A percentile compares a stretch with the other conserved stretches of the same genome.
Conservation (phyloP, 2,329 filamentous ascomycete species). For the Neofusicoccum sp. region DNA sequence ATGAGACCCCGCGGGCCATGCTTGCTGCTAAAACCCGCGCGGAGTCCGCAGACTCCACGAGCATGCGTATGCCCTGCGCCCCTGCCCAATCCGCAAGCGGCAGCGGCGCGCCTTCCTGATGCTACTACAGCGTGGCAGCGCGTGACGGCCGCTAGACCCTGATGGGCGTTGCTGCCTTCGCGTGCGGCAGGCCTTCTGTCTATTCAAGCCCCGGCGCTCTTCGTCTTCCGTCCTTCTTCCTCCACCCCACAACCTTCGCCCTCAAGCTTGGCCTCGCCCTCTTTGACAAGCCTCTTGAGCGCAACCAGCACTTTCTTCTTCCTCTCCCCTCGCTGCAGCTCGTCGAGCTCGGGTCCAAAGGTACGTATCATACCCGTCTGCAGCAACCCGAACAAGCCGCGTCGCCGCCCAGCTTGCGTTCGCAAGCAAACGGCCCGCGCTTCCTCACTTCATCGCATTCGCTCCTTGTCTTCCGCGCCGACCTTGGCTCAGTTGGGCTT, state of each 20-base stretch:
- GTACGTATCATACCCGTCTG: background rate
- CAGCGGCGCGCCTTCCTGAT: background rate
- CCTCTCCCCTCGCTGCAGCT: background rate
- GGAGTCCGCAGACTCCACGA: too few relatives aligned
- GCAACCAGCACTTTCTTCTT: background rate
- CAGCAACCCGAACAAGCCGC: background rate
- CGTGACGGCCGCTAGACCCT: background rate
- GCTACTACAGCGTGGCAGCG: background rate
- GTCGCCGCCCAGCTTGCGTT: background rate
- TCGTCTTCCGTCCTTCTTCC: slow-evolving; percentile 15
- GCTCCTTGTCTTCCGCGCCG: background rate
- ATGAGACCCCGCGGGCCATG: too few relatives aligned
- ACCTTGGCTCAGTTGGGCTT: background rate
- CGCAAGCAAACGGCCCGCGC: background rate
- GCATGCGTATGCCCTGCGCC: too few relatives aligned
- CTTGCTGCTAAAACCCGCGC: too few relatives aligned
- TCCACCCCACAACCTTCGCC: slow-evolving; percentile 16
- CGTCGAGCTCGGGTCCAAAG: background rate
- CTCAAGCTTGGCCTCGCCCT: slow-evolving; percentile 3
- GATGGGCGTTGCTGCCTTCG: background rate
- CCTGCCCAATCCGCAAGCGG: too few relatives aligned
- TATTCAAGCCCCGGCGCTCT: slow-evolving; percentile 2
- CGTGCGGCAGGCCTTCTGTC: background rate
- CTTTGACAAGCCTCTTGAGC: background rate
- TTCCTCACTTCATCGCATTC: background rate